Evolutionary conservation across 2,329 filamentous ascomycete species (phyloP).

Genomic region (Pyrenochaeta sp.): DNA sequence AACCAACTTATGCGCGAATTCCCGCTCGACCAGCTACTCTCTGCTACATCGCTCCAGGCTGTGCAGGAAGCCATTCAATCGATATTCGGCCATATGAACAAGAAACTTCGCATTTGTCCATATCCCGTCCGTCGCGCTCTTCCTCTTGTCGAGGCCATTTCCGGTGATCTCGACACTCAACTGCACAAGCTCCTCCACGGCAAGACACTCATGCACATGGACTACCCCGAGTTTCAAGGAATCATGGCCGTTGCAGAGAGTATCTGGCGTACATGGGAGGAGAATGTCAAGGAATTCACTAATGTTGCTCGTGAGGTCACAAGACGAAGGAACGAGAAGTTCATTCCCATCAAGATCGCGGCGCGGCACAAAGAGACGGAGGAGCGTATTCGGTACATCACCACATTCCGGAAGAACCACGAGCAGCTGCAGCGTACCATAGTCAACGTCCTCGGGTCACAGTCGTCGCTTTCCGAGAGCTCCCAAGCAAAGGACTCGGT

Average conservation of each 20-base stretch:
- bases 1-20: conserved; percentile 99
- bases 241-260: conserved; percentile 84
- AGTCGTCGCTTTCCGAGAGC: conserved; percentile 53
- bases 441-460: conserved; percentile 88
- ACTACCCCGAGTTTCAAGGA: conserved; percentile 87
- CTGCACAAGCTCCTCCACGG: conserved; percentile 88
- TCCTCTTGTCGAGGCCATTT: conserved; percentile 96
- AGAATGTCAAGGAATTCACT: conserved; percentile 96
- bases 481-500: conserved; percentile 58
- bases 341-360: conserved; percentile 96
- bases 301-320: conserved; percentile 97
- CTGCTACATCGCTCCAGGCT: conserved; percentile 87
- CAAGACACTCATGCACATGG: conserved; percentile 86
- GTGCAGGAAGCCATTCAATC: conserved; percentile 86
- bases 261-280: conserved; percentile 94
- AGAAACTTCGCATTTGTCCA: conserved; percentile 94
- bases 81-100: conserved; percentile 95
- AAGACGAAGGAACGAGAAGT: conserved; percentile 92
- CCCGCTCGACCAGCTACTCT: conserved; percentile 91
- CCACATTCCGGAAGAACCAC: conserved; percentile 94
- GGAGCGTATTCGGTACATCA: conserved; percentile 89
- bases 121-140: conserved; percentile 93
- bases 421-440: conserved; percentile 98
- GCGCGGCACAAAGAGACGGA: conserved; percentile 89
- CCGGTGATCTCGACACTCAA: conserved; percentile 86